Base-by-base conservation (phyloP, 805 yeast genomes). In the Kluyveromyces wickerhamii region DNA sequence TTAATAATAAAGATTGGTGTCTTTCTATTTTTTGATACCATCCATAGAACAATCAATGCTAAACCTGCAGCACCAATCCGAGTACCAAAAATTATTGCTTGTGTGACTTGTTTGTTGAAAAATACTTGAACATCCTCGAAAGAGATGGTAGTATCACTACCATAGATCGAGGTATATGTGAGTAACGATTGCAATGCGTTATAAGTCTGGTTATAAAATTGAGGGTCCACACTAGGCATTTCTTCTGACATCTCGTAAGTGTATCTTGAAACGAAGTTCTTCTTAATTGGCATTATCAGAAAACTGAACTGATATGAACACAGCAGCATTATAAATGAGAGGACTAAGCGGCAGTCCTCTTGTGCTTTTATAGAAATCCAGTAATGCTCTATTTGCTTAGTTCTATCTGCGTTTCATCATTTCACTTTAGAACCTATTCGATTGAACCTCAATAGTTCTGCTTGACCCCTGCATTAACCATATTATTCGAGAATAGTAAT, bases 1-100 rank as follows among this genome's bases (percentile, higher is more conserved):
- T 88, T 87, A 29, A 86, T 58, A n/a, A 77, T 54, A 54, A 85
- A 89, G 19, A 86, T 72, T 6, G 87, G 83, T 0, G 88, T 74
- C 15, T 57, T 67, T 45, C 67, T 73, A 39, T 70, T 72, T 36
- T 67, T 70, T 2, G 74, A 65, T 6, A 71, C 57, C 38, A 77
- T 52, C 47, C 69, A 65, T 27, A 77, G 57, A 4, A 67, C 52
- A 9, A 70, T 54, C 34, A 72, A 50, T 4, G 77, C 66, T 2
- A 71, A 39, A 5, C 61, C 57, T 2, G 74, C 67, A 26, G 77
- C 66, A 10, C 85, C 85, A 24, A 78, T 59, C 41, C 80, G 65
- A 2, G 70, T 66, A 9, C 84, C 82, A 48, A 68, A 70, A 27
- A 77, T 59, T 14, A 71, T 62, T 0, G 67, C 67, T 23, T 64